A percentile compares a stretch with the other conserved stretches of the same genome.
phyloP scores from a whole-genome alignment of 1,139 yeast species.

The Nakaseomyces sp. region DNA sequence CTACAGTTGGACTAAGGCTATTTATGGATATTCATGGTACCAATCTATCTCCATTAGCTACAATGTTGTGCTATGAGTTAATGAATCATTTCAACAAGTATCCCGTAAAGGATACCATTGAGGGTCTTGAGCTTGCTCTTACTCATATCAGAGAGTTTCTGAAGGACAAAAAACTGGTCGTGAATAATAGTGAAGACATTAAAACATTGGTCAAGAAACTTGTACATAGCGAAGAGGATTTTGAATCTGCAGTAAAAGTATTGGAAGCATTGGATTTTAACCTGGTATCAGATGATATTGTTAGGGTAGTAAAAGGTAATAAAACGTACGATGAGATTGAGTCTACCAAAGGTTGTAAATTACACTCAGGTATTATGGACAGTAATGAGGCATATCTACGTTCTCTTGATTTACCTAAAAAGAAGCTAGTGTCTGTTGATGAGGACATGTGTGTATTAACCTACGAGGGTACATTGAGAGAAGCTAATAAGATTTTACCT shows the following conservation, averaged over 20 bases:
- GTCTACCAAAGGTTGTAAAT: slow-evolving; percentile 28
- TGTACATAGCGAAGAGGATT: slow-evolving; percentile 12
- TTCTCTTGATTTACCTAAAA: slow-evolving; percentile 21
- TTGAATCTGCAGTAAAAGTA: slow-evolving; percentile 15
- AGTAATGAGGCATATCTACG: slow-evolving; percentile 25
- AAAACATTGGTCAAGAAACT: slow-evolving; percentile 17
- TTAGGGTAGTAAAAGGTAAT: slow-evolving; percentile 26
- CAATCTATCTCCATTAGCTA: slow-evolving; percentile 18
- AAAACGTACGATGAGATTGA: slow-evolving; percentile 24
- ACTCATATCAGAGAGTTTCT: slow-evolving; percentile 15
- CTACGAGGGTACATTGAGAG: slow-evolving; percentile 26
- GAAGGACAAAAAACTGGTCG: slow-evolving; percentile 12
- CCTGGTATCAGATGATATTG: slow-evolving; percentile 24
- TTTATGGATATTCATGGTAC: slow-evolving; percentile 19
- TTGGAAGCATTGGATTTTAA: slow-evolving; percentile 21
- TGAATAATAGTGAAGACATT: slow-evolving; percentile 14
- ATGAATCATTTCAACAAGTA: slow-evolving; percentile 16
- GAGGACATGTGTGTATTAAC: slow-evolving; percentile 22
- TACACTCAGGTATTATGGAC: slow-evolving; percentile 21
- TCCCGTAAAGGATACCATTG: slow-evolving; percentile 14
- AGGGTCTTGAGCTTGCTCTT: slow-evolving; percentile 13
- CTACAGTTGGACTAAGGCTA: slow-evolving; percentile 23
- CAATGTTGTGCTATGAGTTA: slow-evolving; percentile 16
- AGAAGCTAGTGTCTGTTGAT: slow-evolving; percentile 22
- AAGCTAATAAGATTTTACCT: slow-evolving; percentile 24